phyloP scores from a whole-genome alignment of 306 rosid species.

The Sphenostylis stenocarpa region DNA sequence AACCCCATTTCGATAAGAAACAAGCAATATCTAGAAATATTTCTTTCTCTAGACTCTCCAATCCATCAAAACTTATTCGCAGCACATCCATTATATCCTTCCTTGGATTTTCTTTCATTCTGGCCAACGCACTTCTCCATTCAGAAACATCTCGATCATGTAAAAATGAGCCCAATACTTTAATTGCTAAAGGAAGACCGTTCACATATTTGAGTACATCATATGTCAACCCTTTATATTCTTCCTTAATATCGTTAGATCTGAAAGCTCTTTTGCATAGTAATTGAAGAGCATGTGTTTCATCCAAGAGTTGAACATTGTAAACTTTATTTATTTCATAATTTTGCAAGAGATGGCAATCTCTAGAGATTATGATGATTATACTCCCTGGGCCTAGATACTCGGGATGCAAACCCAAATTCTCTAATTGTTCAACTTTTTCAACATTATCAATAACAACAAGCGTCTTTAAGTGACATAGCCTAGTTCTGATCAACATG shows the following conservation, averaged over 20 bases:
- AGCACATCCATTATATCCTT: not conserved
- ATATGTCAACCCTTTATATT: not conserved
- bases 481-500: not conserved
- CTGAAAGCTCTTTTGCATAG: not conserved
- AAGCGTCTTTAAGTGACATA: not conserved
- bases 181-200: slow-evolving; percentile 27
- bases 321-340: not conserved
- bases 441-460: not conserved
- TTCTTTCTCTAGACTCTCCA: slow-evolving; percentile 7
- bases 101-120: not conserved
- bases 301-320: not conserved
- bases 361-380: not conserved
- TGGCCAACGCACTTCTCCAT: not conserved
- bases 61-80: not conserved
- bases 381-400: not conserved
- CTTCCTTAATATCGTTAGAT: not conserved
- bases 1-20: not conserved
- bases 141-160: not conserved
- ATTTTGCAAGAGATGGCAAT: not conserved
- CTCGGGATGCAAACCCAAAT: not conserved
- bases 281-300: not conserved
- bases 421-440: not conserved
- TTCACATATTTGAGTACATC: not conserved
- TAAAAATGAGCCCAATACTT: slow-evolving; percentile 2
- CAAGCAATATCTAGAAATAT: slow-evolving; percentile 37